Base-by-base conservation (phyloP, 2,329 filamentous ascomycete genomes). In the Colletotrichum tamarilloi region DNA sequence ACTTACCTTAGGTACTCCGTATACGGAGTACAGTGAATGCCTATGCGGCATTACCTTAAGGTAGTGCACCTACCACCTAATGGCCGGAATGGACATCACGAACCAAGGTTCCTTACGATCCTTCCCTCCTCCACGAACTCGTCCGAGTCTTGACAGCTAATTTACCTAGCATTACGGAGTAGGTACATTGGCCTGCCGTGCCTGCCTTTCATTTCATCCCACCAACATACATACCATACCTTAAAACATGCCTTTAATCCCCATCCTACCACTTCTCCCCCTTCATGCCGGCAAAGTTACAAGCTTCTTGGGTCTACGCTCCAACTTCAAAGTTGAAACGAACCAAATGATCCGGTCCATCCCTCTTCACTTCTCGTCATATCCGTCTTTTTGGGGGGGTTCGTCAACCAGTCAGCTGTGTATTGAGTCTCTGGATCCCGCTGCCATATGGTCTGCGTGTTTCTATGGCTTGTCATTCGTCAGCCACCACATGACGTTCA, bases 401-500 rank as follows among this genome's bases (percentile, higher is more conserved):
- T 19, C 35, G 9, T n/a, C 56, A 35, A 42, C 28, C 69, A 59
- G 65, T 63, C 69, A 68, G 58, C 58, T 52, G 65, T 53, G 19
- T 35, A n/a, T 67, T 26, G 38, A 38, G 58, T 58, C 12, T 55
- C 26, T 67, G n/a, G 55, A 38, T 59, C 6, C 19, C 53, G 14
- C 24, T 67, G 64, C 22, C 52, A 66, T 42, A 58, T 57, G 53
- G 52, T 24, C 52, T 35, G 53, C 35, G 7, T 14, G 16, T 38
- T 49, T 49, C 30, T n/a, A 12, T 4, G 35, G 26, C 52, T 53
- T 49, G 63, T 73, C 71, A 73, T 71, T 71, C 67, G 71, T 42
- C 56, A 52, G 60, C 35, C 32, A 71, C 67, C 71, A 73, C 71
- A 73, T 73, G 71, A 73, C 62, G 71, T 71, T 59, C 28, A 14